These are phyloP conservation scores for Fragilaria crotonensis DNA, from an alignment of 108 stramenopile genomes.

Conservation along the genomic window DNA sequence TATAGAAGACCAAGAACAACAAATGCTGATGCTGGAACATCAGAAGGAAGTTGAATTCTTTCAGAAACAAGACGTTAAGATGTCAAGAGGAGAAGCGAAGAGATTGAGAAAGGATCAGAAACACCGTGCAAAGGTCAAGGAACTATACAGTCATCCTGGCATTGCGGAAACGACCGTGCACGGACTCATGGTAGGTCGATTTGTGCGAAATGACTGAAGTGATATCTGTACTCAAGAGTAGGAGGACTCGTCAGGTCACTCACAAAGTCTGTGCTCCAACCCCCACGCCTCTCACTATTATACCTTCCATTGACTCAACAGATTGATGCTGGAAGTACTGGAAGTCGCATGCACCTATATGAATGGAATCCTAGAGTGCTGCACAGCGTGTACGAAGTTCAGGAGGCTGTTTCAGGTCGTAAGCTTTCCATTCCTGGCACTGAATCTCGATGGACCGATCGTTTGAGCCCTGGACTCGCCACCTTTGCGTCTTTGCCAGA, in stretches of 20 bases:
- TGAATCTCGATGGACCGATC: conserved; percentile 78
- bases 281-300: background rate
- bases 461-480: conserved; percentile 71
- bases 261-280: background rate
- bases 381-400: conserved; percentile 26
- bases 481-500: conserved; percentile 43
- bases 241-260: background rate
- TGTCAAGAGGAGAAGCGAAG: conserved; percentile 19
- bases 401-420: conserved; percentile 31
- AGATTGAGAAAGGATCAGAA: conserved; percentile 18
- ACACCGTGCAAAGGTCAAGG: conserved; percentile 25
- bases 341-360: conserved; percentile 87
- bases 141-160: conserved; percentile 36
- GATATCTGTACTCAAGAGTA: background rate
- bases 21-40: conserved; percentile 1
- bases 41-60: conserved; percentile 8
- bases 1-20: background rate
- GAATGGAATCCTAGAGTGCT: conserved; percentile 68
- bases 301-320: background rate
- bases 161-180: conserved; percentile 35
- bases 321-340: conserved; percentile 49
- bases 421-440: conserved; percentile 64
- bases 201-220: background rate
- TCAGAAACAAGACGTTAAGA: conserved; percentile 4
- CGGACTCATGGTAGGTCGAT: conserved; percentile 43